A percentile compares a stretch with the other conserved stretches of the same genome.
phyloP scores from a whole-genome alignment of 192 early-diverging fungal genomes.

The Linnemannia exigua region DNA sequence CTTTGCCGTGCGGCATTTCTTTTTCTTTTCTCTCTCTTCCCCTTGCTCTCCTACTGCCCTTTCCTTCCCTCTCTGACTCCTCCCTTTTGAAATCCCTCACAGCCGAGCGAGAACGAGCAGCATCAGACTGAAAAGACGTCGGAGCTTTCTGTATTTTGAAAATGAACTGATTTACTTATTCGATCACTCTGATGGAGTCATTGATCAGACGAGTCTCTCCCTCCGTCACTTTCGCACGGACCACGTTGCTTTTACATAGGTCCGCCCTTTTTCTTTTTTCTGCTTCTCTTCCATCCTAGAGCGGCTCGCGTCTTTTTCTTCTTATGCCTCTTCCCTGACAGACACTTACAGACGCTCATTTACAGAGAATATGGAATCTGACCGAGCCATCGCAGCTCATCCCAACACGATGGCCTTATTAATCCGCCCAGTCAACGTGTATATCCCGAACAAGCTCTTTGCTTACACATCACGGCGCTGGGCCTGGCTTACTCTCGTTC shows the following conservation, averaged over 20 bases:
- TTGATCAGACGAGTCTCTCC: background rate
- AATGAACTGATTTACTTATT: background rate
- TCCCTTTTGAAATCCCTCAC: background rate
- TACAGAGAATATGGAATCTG: background rate
- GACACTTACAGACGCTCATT: background rate
- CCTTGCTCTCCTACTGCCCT: background rate
- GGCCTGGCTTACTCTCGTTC: background rate
- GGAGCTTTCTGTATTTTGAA: background rate
- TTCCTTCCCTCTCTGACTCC: background rate
- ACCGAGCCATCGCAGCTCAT: background rate
- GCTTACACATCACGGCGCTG: too few species aligned
- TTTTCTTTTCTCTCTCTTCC: background rate
- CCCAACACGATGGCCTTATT: background rate
- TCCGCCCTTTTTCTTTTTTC: background rate
- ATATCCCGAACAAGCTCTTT: too few species aligned
- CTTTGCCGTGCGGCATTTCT: constrained; percentile 3
- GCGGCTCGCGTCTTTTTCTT: background rate
- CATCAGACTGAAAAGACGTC: too few species aligned
- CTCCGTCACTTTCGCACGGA: background rate
- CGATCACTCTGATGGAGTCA: background rate
- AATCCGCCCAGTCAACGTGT: background rate
- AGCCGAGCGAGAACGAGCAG: too few species aligned
- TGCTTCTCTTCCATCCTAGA: background rate
- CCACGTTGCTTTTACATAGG: background rate
- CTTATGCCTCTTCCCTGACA: background rate